These are phyloP conservation scores for Epichloe sibirici DNA, from an alignment of 2,329 filamentous ascomycete genomes.

Conservation along the genomic window DNA sequence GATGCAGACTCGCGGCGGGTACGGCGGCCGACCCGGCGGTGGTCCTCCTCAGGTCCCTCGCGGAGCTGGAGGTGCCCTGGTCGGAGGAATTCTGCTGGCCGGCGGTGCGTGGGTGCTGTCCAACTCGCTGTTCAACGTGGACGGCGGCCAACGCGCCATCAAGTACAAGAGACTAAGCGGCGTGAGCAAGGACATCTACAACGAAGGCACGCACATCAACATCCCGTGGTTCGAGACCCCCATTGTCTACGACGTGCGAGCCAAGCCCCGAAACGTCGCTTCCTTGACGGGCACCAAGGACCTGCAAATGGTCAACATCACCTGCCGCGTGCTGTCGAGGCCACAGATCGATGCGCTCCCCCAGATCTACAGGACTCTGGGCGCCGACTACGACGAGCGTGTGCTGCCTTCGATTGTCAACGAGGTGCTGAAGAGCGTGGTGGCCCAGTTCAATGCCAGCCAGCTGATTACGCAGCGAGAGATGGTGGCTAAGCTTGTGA, in stretches of 20 bases:
- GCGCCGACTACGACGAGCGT: slow-evolving; percentile 91
- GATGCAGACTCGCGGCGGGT: slow-evolving; percentile 31
- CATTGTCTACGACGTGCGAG: slow-evolving; percentile 93
- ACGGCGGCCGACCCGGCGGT: slow-evolving; percentile 30
- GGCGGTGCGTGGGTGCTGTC: slow-evolving; percentile 40
- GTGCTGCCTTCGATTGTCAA: slow-evolving; percentile 97
- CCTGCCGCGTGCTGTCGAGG: slow-evolving; percentile 92
- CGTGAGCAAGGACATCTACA: slow-evolving; percentile 93
- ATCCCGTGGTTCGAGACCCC: slow-evolving; percentile 97
- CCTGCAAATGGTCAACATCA: slow-evolving; percentile 99
- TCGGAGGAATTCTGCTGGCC: slow-evolving; percentile 30
- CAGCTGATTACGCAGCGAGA: slow-evolving; percentile 99
- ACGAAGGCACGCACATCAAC: slow-evolving; percentile 87
- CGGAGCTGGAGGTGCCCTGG: slow-evolving; percentile 26
- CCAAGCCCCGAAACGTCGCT: slow-evolving; percentile 90
- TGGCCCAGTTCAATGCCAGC: slow-evolving; percentile 96
- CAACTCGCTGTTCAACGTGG: slow-evolving; percentile 66
- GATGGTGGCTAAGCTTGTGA: slow-evolving; percentile 81
- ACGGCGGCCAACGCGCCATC: slow-evolving; percentile 97
- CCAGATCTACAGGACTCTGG: slow-evolving; percentile 93
- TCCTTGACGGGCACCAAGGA: slow-evolving; percentile 98
- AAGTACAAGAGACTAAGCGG: slow-evolving; percentile 90
- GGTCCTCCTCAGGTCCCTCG: slow-evolving; percentile 26
- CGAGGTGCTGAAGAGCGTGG: slow-evolving; percentile 95
- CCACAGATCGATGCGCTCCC: slow-evolving; percentile 81